Percentiles rank a stretch among this genome's conserved stretches.
Evolutionary conservation across 108 stramenopile species (phyloP).

Genomic region (Fragilariopsis cylindrus): DNA sequence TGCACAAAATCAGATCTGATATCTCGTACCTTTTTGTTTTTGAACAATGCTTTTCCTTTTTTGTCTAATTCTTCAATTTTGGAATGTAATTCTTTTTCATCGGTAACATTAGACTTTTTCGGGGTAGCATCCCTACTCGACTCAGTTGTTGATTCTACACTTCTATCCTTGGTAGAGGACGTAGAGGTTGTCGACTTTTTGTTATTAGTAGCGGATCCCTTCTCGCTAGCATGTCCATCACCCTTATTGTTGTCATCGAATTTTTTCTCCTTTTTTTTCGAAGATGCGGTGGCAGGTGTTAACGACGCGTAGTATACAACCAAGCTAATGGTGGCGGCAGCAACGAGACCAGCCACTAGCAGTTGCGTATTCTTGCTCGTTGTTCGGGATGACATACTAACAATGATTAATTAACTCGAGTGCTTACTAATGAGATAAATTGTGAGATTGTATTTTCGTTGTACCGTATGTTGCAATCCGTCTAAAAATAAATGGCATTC

Average conservation of each 20-base stretch:
- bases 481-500: too few relatives aligned
- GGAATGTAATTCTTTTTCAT: constrained; percentile 54
- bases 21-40: constrained; percentile 59
- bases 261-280: constrained; percentile 6
- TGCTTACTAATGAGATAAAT: too few relatives aligned
- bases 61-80: constrained; percentile 86
- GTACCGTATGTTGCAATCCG: too few relatives aligned
- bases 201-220: background rate
- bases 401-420: too few relatives aligned
- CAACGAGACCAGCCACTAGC: constrained; percentile 27
- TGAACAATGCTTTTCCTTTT: constrained; percentile 80
- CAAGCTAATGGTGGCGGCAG: constrained; percentile 32
- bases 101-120: constrained; percentile 19
- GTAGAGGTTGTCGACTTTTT: constrained; percentile 3
- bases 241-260: constrained; percentile 20
- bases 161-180: background rate
- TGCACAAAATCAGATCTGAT: background rate
- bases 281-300: background rate
- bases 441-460: too few relatives aligned
- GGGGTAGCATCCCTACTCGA: background rate
- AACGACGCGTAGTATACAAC: constrained; percentile 17
- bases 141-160: constrained; percentile 28
- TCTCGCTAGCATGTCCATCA: background rate
- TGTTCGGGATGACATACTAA: constrained; percentile 13
- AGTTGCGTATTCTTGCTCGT: constrained; percentile 29